Base-by-base conservation (phyloP, 1,139 yeast species). In the Entelexis sorbosivorans region DNA sequence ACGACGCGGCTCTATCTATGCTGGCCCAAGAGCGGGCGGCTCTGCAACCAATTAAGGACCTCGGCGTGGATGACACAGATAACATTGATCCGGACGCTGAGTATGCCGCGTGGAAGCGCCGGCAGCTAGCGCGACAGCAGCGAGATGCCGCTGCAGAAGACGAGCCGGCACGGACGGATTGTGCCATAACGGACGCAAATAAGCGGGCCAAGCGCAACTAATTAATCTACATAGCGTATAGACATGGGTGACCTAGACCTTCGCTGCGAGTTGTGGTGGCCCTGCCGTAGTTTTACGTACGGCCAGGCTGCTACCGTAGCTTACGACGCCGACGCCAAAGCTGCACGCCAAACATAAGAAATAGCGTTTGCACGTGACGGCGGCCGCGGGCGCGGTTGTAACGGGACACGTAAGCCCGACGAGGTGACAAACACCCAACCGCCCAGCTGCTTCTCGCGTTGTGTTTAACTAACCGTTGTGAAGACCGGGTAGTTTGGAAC, bases 41-140 rank as follows among this genome's bases (percentile, higher is more conserved):
- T 1, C 11, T 34, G 33, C 38, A 34, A 26, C 39, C 38, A 9
- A 24, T 44, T 10, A 33, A 16, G 10, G 33, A 33, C 1, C 33
- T 2, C 5, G 24, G 14, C 57, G 39, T 76, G 1, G 80, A 77
- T 57, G 82, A 78, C 57, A 75, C 79, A 0, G 82, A 78, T 59
- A 79, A 73, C 35, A 39, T 74, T 14, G 77, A 77, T 55, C 77
- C 79, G 0, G 74, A 67, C 42, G 62, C 59, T 2, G 82, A 77
- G 60, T 62, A 61, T 38, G 65, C 62, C 5, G 72, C 67, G 8
- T 78, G 82, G 82, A 67, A 68, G 51, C 51, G 59, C 28, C 69
- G 82, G 8, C 77, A 75, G 53, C 58, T 61, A 38, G 58, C 58
- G 16, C 64, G 82, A 38, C 60, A 69, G 48, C 59, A 65, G 48